Evolutionary conservation across 164 flowering plant genomes (phyloP), one percentile per base, ranked within the genome.

Genomic region (Macadamia integrifolia): DNA sequence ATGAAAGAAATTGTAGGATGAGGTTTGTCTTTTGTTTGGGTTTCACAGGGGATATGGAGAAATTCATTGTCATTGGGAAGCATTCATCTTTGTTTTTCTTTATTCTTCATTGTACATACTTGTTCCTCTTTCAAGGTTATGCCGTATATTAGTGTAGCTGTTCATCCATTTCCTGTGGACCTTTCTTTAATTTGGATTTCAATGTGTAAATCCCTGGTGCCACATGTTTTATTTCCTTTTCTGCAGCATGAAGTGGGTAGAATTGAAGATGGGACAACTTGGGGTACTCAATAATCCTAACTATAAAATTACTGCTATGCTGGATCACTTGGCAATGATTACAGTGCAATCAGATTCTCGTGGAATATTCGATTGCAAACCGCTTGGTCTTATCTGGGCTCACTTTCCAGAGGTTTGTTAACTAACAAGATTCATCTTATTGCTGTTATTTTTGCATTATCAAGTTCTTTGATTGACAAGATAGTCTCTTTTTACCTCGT

Each of bases 191-290:
- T 8, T 3, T 60, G 12, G 57, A 53, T 60, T 9, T 31, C 15
- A 29, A 7, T 52, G 49, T 61, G 40, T 65, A 40, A 67, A 44
- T 11, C 23, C 31, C 46, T 49, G 59, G 53, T 61, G 52, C 40
- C 15, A 29, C 30, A 9, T 18, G 6, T 57, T 60, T 58, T n/a
- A 30, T 13, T 71, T 76, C 67, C 58, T 30, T 13, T 71, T 76
- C 67, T 58, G 79, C 84, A 95, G 99, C 79, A 87, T 92, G 96
- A 95, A 85, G 72, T 92, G 99, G 99, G 93, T 95, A 76, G 93
- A 95, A 69, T 58, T 90, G 78, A 95, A 95, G 81, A 95, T 95
- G 99, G 88, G 79, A 61, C 90, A 95, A 79, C 97, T 95, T 31
- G 99, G 98, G n/a, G 98, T 95, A 15, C 93, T 95, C 32, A 65